Conservation (phyloP, 805 yeast species). For the Schizosaccharomyces cryophilus region DNA sequence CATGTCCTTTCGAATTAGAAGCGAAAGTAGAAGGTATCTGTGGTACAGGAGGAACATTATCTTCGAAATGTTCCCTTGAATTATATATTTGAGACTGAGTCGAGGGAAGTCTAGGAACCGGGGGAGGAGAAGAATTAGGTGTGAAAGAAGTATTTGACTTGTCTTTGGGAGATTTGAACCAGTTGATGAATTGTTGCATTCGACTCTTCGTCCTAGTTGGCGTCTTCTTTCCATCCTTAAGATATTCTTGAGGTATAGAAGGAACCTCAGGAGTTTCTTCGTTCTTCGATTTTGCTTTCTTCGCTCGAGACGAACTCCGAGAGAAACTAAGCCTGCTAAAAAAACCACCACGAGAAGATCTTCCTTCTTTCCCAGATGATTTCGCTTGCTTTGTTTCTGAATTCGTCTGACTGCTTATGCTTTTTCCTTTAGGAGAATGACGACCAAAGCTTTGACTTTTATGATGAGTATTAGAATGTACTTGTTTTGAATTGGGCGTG, state of each 20-base stretch:
- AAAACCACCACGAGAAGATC: neutral
- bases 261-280: neutral
- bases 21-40: neutral
- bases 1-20: neutral
- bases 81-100: neutral
- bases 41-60: neutral
- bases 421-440: neutral
- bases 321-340: neutral
- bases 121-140: neutral
- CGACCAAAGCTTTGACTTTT: neutral
- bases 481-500: too few relatives aligned
- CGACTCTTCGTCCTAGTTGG: neutral
- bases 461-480: neutral
- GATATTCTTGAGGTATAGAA: neutral
- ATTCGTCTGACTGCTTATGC: neutral
- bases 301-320: neutral
- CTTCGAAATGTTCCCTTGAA: neutral
- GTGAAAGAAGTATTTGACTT: neutral
- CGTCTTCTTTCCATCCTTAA: neutral
- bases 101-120: neutral
- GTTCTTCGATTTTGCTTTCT: neutral
- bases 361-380: neutral
- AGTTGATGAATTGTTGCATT: neutral
- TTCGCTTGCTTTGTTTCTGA: neutral
- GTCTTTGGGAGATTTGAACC: neutral